Evolutionary conservation across 2,329 filamentous ascomycete genomes (phyloP), one percentile per base, ranked within the genome.

Genomic region (Septoria petroselini): DNA sequence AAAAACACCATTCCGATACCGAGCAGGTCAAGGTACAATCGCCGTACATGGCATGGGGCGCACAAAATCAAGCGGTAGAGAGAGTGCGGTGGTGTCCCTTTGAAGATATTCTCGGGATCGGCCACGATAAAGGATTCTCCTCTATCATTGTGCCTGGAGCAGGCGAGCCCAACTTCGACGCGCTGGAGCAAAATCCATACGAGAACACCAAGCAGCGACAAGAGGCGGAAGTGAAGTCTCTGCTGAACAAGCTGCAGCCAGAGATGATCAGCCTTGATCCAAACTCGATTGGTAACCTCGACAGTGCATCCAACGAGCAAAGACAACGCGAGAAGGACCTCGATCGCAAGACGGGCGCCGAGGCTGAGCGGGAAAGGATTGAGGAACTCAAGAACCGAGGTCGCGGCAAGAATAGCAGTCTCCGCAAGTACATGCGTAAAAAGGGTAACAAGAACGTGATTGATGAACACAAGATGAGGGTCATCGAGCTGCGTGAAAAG

Each of bases 201-300:
- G 93, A 97, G 73, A 95, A 86, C 45, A 79, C 77, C 64, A 94
- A 93, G 73, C 91, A 97, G 73, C 82, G 93, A 63, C 91, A 94
- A 70, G 93, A 98, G 71, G 79, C 80, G 42, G 93, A 98, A 71
- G 90, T 98, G 68, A 89, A 87, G 74, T 77, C 81, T 9, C 77
- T 98, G 57, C 81, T 98, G 62, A 95, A 94, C 77, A 98, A 98
- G 75, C 77, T 98, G 40, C 83, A 91, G 64, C 91, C 93, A 3
- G 91, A 95, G 66, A 98, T 97, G 89, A 98, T 98, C 56, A 88
- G 89, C 1, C 76, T 98, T 17, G 85, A 98, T 66, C 91, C 93
- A 60, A 86, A 93, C 70, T 94, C 90, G 66, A 82, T 98, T 62
- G 93, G 93, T 48, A 88, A 84, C 60, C 77, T 98, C 25, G 91